A percentile compares a stretch with the other conserved stretches of the same genome.
Evolutionary conservation across 2,329 filamentous ascomycete genomes (phyloP).

Genomic region (Lasiodiplodia sp.): DNA sequence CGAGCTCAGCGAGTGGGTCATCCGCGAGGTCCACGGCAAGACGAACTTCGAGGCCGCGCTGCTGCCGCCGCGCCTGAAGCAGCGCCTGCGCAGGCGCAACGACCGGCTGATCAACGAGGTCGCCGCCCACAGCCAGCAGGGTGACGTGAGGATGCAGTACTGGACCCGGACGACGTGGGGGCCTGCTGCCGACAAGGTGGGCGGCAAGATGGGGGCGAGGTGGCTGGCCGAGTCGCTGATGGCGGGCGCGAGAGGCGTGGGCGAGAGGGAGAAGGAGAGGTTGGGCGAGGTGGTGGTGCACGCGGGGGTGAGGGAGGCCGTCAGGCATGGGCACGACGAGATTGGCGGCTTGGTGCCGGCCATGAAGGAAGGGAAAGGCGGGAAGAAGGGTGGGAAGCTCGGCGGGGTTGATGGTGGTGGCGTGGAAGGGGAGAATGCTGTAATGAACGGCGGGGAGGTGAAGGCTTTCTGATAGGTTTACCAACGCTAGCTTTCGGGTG

Average conservation of each 20-base stretch:
- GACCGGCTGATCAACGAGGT: neutral
- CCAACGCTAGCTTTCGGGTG: too few relatives aligned
- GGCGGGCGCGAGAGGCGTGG: neutral
- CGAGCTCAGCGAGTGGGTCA: constrained; percentile 21
- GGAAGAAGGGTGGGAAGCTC: neutral
- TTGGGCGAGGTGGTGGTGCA: neutral
- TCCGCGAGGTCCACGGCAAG: constrained; percentile 9
- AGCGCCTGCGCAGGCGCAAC: neutral
- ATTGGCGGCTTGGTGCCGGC: neutral
- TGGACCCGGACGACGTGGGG: neutral
- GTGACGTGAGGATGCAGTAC: neutral
- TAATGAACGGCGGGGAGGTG: neutral
- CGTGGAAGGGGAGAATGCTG: neutral
- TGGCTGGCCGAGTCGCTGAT: neutral
- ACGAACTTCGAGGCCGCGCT: constrained; percentile 17
- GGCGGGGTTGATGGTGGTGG: neutral
- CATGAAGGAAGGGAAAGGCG: neutral
- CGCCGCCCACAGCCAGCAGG: neutral
- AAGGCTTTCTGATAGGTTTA: neutral
- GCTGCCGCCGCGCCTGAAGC: neutral
- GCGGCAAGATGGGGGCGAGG: neutral
- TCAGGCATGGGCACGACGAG: neutral
- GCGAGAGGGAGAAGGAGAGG: neutral
- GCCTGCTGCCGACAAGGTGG: neutral
- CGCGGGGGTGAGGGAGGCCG: neutral